Conservation (phyloP, 2,329 filamentous ascomycete genomes). For the Pestalotiopsis sp. region DNA sequence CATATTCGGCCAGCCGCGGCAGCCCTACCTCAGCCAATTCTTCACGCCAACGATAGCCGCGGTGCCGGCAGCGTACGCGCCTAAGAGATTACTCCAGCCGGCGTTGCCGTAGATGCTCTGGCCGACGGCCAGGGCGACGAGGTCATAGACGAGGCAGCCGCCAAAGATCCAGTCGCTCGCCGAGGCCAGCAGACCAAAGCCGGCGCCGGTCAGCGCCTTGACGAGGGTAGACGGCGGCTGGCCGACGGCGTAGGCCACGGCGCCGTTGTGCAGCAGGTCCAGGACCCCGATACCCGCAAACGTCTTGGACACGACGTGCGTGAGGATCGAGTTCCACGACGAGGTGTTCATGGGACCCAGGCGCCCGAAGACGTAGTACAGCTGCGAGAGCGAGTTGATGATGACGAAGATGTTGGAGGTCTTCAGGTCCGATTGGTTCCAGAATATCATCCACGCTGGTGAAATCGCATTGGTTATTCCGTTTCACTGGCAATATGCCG, state of each 20-base stretch:
- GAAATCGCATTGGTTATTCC: not conserved
- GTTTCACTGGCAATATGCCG: not conserved
- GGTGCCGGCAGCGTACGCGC: conserved; percentile 51
- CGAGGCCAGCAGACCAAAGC: conserved; percentile 51
- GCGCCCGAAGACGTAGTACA: conserved; percentile 54
- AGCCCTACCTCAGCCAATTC: conserved; percentile 53
- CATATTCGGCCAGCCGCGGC: conserved; percentile 21
- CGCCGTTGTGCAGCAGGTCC: conserved; percentile 61
- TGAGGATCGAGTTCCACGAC: conserved; percentile 55
- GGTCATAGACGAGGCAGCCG: conserved; percentile 60
- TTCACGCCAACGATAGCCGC: conserved; percentile 55
- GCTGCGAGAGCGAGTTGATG: conserved; percentile 57
- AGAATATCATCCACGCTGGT: conserved; percentile 63
- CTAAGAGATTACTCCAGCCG: conserved; percentile 54
- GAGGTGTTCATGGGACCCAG: conserved; percentile 52
- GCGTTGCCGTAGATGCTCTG: conserved; percentile 46
- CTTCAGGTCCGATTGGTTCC: conserved; percentile 55
- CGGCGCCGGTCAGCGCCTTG: conserved; percentile 55
- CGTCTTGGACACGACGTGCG: conserved; percentile 60
- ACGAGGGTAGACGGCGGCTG: conserved; percentile 47
- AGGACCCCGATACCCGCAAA: conserved; percentile 64
- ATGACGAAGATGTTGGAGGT: conserved; percentile 58
- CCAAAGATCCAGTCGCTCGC: conserved; percentile 64
- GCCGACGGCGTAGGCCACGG: conserved; percentile 56
- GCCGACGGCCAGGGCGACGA: conserved; percentile 56